Percentiles rank a stretch among this genome's conserved stretches.
phyloP scores from a whole-genome alignment of 2,329 filamentous ascomycete genomes.

The Clarireedia hainanense region DNA sequence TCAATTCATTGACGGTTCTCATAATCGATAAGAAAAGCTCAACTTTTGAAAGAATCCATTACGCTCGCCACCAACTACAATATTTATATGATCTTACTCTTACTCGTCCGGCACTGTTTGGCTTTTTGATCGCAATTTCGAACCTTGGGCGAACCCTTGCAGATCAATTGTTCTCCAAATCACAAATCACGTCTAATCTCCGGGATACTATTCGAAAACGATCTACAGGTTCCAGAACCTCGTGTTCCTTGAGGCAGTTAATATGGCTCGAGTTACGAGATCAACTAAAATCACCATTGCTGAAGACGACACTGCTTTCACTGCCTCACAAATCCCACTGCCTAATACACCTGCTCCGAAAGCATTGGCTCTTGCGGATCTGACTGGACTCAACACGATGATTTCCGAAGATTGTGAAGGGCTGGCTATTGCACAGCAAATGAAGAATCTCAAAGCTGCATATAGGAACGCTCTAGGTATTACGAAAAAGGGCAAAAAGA shows the following conservation, averaged over 20 bases:
- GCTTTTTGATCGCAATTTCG: slow-evolving; percentile 5
- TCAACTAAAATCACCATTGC: slow-evolving; percentile 25
- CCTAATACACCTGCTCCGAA: slow-evolving; percentile 14
- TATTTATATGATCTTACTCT: slow-evolving; percentile 7
- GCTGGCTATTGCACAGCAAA: slow-evolving; percentile 18
- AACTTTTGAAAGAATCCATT: slow-evolving; percentile 6
- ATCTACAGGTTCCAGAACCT: slow-evolving; percentile 2
- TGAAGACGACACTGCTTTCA: slow-evolving; percentile 23
- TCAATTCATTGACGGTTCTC: not conserved
- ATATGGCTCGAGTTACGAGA: slow-evolving; percentile 28
- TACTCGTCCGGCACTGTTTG: not conserved
- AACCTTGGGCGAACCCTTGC: not conserved
- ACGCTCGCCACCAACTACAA: not conserved
- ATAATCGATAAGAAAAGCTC: not conserved
- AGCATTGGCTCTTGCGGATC: slow-evolving; percentile 11
- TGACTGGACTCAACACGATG: slow-evolving; percentile 17
- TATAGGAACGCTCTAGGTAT: slow-evolving; percentile 26
- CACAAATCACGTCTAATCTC: slow-evolving; percentile 10
- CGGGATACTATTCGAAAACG: slow-evolving; percentile 2
- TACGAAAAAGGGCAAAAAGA: slow-evolving; percentile 23
- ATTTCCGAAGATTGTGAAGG: slow-evolving; percentile 16
- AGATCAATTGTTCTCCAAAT: not conserved
- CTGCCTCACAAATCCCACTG: slow-evolving; percentile 17
- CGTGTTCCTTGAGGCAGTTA: not conserved
- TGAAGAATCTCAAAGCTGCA: slow-evolving; percentile 28